A percentile compares a stretch with the other conserved stretches of the same genome.
Conservation (phyloP, 2,329 filamentous ascomycete species). For the Hypoxylon sp. region DNA sequence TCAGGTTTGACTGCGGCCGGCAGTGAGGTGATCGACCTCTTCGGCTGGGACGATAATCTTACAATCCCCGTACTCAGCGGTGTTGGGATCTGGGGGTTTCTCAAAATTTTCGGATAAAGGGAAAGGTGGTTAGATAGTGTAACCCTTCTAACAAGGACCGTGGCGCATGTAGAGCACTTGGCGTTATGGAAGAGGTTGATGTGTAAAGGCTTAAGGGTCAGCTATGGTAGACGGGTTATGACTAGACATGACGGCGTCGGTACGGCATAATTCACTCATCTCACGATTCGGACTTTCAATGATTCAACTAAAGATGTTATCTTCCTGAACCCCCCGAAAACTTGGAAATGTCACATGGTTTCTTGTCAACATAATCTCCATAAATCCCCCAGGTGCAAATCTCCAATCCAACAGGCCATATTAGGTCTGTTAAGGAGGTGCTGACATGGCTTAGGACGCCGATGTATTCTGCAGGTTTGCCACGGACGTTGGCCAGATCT, state of each 20-base stretch:
- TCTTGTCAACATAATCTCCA: constrained; percentile 15
- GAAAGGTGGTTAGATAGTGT: constrained; percentile 36
- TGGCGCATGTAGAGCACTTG: constrained; percentile 43
- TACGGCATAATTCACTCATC: constrained; percentile 36
- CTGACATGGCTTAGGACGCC: constrained; percentile 20
- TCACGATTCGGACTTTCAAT: constrained; percentile 31
- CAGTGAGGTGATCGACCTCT: constrained; percentile 92
- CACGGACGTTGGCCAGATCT: constrained; percentile 44
- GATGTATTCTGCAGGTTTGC: constrained; percentile 39
- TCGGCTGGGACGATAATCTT: constrained; percentile 96
- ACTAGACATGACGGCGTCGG: constrained; percentile 37
- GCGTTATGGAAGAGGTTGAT: constrained; percentile 45
- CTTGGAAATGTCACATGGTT: constrained; percentile 29
- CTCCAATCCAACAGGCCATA: constrained; percentile 24
- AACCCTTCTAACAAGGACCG: constrained; percentile 30
- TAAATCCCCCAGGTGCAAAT: constrained; percentile 15
- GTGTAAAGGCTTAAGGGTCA: constrained; percentile 28
- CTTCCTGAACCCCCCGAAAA: constrained; percentile 19
- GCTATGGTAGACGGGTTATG: constrained; percentile 42
- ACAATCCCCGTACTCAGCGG: constrained; percentile 95
- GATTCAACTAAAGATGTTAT: constrained; percentile 23
- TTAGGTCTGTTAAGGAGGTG: constrained; percentile 25
- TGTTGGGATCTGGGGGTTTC: constrained; percentile 89
- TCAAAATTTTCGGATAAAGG: constrained; percentile 82
- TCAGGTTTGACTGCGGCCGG: constrained; percentile 90